Percentiles rank a stretch among this genome's conserved stretches.
Evolutionary conservation across 2,329 filamentous ascomycete genomes (phyloP).

Genomic region (Talaromyces pinophilus): DNA sequence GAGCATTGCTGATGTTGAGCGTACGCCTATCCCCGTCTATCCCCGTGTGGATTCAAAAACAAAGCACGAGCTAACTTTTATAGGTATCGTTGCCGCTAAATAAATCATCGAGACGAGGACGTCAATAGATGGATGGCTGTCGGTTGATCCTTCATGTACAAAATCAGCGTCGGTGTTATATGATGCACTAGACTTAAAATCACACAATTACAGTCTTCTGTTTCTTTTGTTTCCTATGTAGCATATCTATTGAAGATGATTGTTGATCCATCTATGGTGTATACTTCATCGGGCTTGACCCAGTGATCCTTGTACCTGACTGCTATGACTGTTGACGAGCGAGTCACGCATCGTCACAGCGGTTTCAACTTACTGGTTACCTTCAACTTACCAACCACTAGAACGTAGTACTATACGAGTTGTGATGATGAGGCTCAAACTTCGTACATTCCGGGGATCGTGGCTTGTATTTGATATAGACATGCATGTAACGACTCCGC

Average conservation of each 20-base stretch:
- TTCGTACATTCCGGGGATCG: neutral
- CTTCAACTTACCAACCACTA: neutral
- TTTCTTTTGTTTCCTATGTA: constrained; percentile 24
- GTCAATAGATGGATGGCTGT: constrained; percentile 38
- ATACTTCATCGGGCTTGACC: too few species aligned
- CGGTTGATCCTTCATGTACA: constrained; percentile 39
- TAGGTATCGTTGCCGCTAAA: constrained; percentile 43
- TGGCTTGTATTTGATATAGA: neutral
- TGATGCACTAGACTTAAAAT: constrained; percentile 29
- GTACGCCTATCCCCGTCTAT: constrained; percentile 54
- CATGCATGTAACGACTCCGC: constrained; percentile 1
- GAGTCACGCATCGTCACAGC: neutral
- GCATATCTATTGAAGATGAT: constrained; percentile 21
- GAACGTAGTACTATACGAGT: neutral
- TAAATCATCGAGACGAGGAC: constrained; percentile 36
- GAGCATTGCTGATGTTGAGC: constrained; percentile 94
- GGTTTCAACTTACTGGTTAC: too few species aligned
- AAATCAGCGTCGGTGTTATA: constrained; percentile 40
- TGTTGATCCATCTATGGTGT: neutral
- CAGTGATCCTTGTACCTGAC: neutral
- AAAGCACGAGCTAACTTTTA: neutral
- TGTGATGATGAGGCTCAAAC: neutral
- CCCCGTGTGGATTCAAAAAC: neutral
- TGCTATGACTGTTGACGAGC: neutral
- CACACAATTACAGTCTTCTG: constrained; percentile 31